Evolutionary conservation across 2,329 filamentous ascomycete species (phyloP), one percentile per base, ranked within the genome.

Genomic region (Apiospora aurea): DNA sequence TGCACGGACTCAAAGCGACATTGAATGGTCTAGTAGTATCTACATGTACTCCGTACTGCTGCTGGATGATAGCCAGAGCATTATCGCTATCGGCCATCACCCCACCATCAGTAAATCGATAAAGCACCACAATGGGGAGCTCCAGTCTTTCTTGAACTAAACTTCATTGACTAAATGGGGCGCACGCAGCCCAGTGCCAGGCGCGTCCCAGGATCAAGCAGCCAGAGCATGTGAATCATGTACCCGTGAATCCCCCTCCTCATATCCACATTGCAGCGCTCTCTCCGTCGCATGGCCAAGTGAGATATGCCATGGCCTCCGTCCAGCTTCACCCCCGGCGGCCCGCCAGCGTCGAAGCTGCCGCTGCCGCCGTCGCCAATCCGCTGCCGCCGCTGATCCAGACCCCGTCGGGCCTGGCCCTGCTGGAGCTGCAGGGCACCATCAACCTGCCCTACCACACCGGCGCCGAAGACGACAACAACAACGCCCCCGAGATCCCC

Each of bases 341-440:
- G 1, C 77, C 78, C 0, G 76, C 77, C 18, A 71, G 72, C 8
- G 14, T 34, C 7, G 21, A n/a, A 8, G 34, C 26, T 41, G 76
- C 7, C 6, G 24, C 46, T 1, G 53, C 71, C 38, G 76, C 7
- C 6, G 24, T 64, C 1, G 53, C 71, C 43, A 87, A 82, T 72
- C 91, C 93, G 4, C 89, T 98, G 5, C 96, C 96, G 1, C 82
- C 88, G n/a, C 87, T 97, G 74, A 89, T 98, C 21, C 93, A 95
- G 77, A 98, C 96, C 0, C 96, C 96, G 0, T 91, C 93, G 0
- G 96, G 96, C 69, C 89, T 98, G 53, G 96, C 96, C 24, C 87
- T 99, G 66, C 86, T 99, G 72, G 96, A 98, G 83, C 89, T 99
- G 18, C 96, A 99, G 85, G 96, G 95, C 73, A 94, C 90, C 18